Evolutionary conservation across 148 eudicot genomes (phyloP).

Genomic region (Talinum fruticosum): DNA sequence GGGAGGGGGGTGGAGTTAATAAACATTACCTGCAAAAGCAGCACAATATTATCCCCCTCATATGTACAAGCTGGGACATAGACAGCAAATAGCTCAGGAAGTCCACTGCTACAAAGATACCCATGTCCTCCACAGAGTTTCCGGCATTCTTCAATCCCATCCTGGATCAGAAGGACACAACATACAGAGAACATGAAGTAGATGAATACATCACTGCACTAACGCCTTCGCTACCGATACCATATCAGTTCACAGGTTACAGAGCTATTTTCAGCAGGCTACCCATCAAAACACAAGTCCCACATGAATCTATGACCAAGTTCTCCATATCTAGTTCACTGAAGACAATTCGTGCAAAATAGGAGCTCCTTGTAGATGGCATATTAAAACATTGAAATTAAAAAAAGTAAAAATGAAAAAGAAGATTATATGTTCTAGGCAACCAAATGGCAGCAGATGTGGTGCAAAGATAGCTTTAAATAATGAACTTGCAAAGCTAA

Average conservation of each 20-base stretch:
- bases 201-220: neutral
- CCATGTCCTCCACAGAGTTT: constrained; percentile 98
- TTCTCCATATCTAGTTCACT: neutral
- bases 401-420: too few relatives aligned
- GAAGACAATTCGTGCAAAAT: too few relatives aligned
- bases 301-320: too few relatives aligned
- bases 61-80: constrained; percentile 94
- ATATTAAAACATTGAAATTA: neutral
- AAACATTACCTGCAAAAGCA: constrained; percentile 69
- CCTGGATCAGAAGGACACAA: constrained; percentile 38
- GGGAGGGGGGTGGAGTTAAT: neutral
- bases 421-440: neutral
- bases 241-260: too few relatives aligned
- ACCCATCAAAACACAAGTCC: too few relatives aligned
- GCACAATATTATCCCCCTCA: constrained; percentile 87
- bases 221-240: too few relatives aligned
- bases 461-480: neutral
- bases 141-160: constrained; percentile 92
- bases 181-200: neutral
- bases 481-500: neutral
- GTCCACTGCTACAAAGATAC: constrained; percentile 89
- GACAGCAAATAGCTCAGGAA: constrained; percentile 91
- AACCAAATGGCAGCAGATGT: too few relatives aligned
- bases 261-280: too few relatives aligned
- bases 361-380: neutral